Evolutionary conservation across 345 rosid species (phyloP), one percentile per base, ranked within the genome.

Genomic region (Eucalyptus fibrosa): DNA sequence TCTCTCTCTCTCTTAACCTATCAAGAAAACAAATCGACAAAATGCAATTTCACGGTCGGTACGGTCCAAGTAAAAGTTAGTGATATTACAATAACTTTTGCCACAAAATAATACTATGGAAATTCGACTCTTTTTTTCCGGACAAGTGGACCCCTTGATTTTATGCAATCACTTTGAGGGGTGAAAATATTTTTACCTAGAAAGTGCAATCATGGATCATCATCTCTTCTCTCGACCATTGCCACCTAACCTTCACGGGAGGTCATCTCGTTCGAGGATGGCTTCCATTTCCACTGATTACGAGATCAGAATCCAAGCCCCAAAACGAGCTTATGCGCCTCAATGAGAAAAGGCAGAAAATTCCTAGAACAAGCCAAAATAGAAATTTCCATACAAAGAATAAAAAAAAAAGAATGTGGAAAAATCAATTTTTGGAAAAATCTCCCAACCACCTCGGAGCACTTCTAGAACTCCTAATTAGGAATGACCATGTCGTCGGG

Each of bases 1-100:
- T 23, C 62, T 17, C 28, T 17, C 21, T 50, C 18, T 34, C 12
- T 5, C 10, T 8, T 8, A 19, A 12, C 44, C 8, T 34, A 9
- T 19, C 8, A 4, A 37, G 28, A 77, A 77, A 77, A 77, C 9
- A 21, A 19, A 42, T 6, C 4, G 8, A 11, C 28, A 21, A 21
- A 34, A 37, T 7, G 15, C 8, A 37, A 77, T 77, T 77, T 19
- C 45, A 6, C 5, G 3, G 45, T 21, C 45, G 3, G 28, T 9
- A 37, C 8, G 15, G 7, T 37, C 4, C 8, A 1, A 37, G 16
- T 1, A 37, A 77, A 37, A 37, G 26, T 5, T 0, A 1, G 3
- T 3, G 11, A n/a, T 8, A 16, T 4, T 7, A 65, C 21, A 65
- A n/a, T n/a, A 2, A 14, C 21, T 37, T 37, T 77, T 37, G 28